Percentiles rank a stretch among this genome's conserved stretches.
Conservation (phyloP, 495 filamentous ascomycete genomes). For the Penicillium pancosmium region DNA sequence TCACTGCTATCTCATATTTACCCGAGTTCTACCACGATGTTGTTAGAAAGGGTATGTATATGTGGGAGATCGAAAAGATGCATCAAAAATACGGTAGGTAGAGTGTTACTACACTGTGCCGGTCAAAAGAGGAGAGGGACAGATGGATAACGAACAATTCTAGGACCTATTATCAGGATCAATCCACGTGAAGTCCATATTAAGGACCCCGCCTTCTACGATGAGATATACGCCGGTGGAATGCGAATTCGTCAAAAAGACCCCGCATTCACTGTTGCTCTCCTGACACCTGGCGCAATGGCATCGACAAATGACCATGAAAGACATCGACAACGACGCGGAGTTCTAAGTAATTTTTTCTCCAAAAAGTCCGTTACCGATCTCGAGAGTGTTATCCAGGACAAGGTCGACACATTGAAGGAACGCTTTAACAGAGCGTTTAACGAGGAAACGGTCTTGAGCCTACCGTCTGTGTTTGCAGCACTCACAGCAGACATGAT, state of each 20-base stretch:
- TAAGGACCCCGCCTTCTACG: slow-evolving; percentile 40
- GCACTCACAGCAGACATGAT: slow-evolving; percentile 48
- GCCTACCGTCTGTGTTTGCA: slow-evolving; percentile 38
- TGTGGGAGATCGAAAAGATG: slow-evolving; percentile 48
- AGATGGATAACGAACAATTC: not conserved
- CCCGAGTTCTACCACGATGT: slow-evolving; percentile 58
- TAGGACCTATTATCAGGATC: slow-evolving; percentile 48
- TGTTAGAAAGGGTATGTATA: slow-evolving; percentile 45
- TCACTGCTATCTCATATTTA: slow-evolving; percentile 44
- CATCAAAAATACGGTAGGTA: slow-evolving; percentile 46
- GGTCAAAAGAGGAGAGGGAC: not conserved
- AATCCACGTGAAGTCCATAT: slow-evolving; percentile 43
- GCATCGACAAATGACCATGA: slow-evolving; percentile 52
- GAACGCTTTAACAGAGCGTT: slow-evolving; percentile 34
- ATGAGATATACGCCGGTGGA: slow-evolving; percentile 36
- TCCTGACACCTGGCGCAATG: slow-evolving; percentile 27
- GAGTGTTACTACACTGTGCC: not conserved
- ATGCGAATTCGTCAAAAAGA: slow-evolving; percentile 41
- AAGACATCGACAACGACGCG: slow-evolving; percentile 48
- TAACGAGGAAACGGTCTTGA: slow-evolving; percentile 20
- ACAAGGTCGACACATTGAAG: slow-evolving; percentile 42
- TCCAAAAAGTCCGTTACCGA: slow-evolving; percentile 46
- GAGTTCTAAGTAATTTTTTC: slow-evolving; percentile 50
- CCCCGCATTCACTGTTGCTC: slow-evolving; percentile 26
- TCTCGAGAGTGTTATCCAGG: slow-evolving; percentile 49